A percentile compares a stretch with the other conserved stretches of the same genome.
Conservation (phyloP, 2,329 filamentous ascomycete species). For the Ceratocystis ficicola region DNA sequence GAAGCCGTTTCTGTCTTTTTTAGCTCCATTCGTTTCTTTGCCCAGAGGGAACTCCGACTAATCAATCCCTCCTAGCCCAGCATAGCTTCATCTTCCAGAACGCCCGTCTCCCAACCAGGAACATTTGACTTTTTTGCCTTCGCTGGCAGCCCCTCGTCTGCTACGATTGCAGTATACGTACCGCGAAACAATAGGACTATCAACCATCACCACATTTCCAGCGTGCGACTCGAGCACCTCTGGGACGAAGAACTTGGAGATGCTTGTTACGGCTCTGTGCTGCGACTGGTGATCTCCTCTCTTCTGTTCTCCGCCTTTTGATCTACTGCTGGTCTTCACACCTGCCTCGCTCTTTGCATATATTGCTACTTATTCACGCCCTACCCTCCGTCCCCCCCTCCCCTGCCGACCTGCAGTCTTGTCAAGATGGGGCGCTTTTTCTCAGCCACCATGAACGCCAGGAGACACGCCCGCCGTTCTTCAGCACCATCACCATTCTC, state of each 20-base stretch:
- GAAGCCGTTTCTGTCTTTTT: slow-evolving; percentile 6
- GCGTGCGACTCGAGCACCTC: background rate
- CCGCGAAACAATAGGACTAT: background rate
- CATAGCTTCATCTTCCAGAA: slow-evolving; percentile 4
- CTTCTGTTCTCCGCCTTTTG: background rate
- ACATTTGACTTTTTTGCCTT: background rate
- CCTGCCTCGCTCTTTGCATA: background rate
- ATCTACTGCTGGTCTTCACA: background rate
- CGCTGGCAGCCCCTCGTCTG: background rate
- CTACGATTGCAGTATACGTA: background rate
- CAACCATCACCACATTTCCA: background rate
- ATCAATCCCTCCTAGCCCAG: background rate
- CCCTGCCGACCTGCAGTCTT: background rate
- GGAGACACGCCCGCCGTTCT: background rate
- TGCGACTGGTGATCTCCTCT: slow-evolving; percentile 8
- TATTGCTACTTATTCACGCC: background rate
- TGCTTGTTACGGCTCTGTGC: slow-evolving; percentile 10
- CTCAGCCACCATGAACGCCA: background rate
- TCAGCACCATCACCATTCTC: slow-evolving; percentile 6
- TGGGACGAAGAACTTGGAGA: background rate
- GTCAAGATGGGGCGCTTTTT: slow-evolving; percentile 11
- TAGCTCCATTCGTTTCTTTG: slow-evolving; percentile 6
- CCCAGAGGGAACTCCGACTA: background rate
- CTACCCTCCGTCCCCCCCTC: background rate
- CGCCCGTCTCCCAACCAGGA: background rate